Evolutionary conservation across 306 rosid species (phyloP).

Genomic region (Medicago arabica): DNA sequence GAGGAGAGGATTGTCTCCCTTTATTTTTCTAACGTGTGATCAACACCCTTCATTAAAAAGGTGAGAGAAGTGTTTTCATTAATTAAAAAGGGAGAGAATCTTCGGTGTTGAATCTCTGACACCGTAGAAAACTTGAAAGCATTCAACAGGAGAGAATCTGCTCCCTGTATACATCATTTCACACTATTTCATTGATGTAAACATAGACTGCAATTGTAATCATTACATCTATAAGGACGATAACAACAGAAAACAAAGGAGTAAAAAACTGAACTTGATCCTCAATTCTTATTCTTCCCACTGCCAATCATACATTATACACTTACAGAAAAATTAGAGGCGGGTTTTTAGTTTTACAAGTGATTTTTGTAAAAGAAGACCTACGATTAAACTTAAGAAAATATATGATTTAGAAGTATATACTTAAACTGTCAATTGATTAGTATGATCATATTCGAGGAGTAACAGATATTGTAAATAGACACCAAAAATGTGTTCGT

Average conservation of each 20-base stretch:
- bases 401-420: conserved; percentile 4
- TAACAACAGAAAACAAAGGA: background rate
- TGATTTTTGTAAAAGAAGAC: background rate
- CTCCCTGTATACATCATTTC: background rate
- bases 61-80: no score
- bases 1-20: no score
- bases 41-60: no score
- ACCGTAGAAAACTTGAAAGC: no score
- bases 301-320: background rate
- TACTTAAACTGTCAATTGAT: conserved; percentile 13
- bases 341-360: background rate
- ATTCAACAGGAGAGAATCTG: no score
- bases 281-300: background rate
- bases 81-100: no score
- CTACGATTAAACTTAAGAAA: background rate
- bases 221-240: background rate
- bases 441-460: conserved; percentile 26
- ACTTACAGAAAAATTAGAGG: background rate
- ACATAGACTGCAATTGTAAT: background rate
- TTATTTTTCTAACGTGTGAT: no score
- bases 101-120: no score
- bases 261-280: background rate
- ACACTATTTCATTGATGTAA: background rate
- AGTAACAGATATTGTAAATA: conserved; percentile 20
- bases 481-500: background rate